phyloP scores from a whole-genome alignment of 345 rosid species.

The Hibiscus mutabilis region DNA sequence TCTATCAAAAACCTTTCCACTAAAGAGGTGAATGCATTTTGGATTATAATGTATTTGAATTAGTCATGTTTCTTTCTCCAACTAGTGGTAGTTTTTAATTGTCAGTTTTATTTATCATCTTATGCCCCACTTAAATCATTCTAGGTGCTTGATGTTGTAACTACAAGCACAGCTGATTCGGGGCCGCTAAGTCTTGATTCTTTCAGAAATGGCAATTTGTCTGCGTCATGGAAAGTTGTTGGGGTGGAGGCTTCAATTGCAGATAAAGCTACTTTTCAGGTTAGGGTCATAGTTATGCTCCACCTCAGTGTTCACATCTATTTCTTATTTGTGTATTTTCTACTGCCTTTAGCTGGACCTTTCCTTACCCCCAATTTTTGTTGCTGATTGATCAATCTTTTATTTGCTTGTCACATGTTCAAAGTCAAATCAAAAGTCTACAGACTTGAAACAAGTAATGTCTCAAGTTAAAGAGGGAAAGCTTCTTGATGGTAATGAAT shows the following conservation, averaged over 20 bases:
- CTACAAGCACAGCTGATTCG: slow-evolving; percentile 68
- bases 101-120: slow-evolving; percentile 5
- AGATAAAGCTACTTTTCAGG: slow-evolving; percentile 38
- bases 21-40: slow-evolving; percentile 56
- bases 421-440: slow-evolving; percentile 33
- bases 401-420: slow-evolving; percentile 17
- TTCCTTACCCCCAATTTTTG: slow-evolving; percentile 9
- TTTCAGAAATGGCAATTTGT: slow-evolving; percentile 60
- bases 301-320: not conserved
- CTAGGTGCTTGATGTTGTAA: slow-evolving; percentile 68
- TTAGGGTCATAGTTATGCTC: slow-evolving; percentile 21
- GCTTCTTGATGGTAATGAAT: slow-evolving; percentile 29
- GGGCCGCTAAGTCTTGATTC: slow-evolving; percentile 79
- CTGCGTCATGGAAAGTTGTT: slow-evolving; percentile 66
- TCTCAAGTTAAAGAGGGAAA: slow-evolving; percentile 33
- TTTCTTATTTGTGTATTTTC: not conserved
- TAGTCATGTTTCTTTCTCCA: not conserved
- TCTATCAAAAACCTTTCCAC: slow-evolving; percentile 59
- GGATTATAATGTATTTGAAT: not conserved
- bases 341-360: not conserved
- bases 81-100: not conserved
- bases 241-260: slow-evolving; percentile 31
- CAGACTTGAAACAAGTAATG: slow-evolving; percentile 28
- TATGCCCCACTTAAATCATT: not conserved
- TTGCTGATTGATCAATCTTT: slow-evolving; percentile 18